These are phyloP conservation scores for Protomyces macrosporus DNA, from an alignment of 1,139 yeast species.

Conservation along the genomic window DNA sequence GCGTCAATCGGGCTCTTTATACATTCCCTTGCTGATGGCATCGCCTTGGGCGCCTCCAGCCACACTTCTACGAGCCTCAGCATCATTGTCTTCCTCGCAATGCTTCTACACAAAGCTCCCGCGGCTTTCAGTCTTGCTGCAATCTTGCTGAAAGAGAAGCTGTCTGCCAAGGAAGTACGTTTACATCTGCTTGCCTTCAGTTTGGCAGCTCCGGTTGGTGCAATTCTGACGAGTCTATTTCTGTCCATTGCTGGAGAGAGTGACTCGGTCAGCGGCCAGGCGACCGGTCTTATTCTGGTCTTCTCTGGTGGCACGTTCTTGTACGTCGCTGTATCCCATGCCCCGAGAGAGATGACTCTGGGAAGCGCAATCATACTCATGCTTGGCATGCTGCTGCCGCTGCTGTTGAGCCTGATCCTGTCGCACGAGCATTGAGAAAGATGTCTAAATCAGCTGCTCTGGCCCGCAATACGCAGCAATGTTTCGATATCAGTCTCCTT, in stretches of 20 bases:
- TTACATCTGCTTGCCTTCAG: constrained; percentile 49
- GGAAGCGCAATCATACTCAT: neutral
- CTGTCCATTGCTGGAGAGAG: constrained; percentile 39
- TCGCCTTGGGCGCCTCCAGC: constrained; percentile 64
- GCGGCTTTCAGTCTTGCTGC: constrained; percentile 66
- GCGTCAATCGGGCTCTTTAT: constrained; percentile 51
- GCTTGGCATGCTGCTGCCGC: constrained; percentile 1
- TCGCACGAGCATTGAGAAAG: constrained; percentile 1
- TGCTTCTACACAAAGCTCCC: constrained; percentile 68
- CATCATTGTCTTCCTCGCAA: constrained; percentile 53
- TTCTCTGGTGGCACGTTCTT: constrained; percentile 71
- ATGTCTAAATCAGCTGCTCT: neutral
- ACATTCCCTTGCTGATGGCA: constrained; percentile 69
- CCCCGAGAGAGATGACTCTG: neutral
- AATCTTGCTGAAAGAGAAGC: constrained; percentile 45
- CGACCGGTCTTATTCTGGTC: constrained; percentile 51
- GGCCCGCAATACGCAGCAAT: constrained; percentile 45
- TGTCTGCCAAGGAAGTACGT: constrained; percentile 38
- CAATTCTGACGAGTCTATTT: constrained; percentile 47
- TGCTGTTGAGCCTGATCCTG: neutral
- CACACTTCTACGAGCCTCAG: constrained; percentile 44
- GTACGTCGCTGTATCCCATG: constrained; percentile 12
- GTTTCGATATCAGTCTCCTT: constrained; percentile 48
- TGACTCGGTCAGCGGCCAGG: constrained; percentile 35
- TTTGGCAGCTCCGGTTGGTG: constrained; percentile 50